Conservation (phyloP, 495 filamentous ascomycete genomes). For the Penicillium pancosmium region DNA sequence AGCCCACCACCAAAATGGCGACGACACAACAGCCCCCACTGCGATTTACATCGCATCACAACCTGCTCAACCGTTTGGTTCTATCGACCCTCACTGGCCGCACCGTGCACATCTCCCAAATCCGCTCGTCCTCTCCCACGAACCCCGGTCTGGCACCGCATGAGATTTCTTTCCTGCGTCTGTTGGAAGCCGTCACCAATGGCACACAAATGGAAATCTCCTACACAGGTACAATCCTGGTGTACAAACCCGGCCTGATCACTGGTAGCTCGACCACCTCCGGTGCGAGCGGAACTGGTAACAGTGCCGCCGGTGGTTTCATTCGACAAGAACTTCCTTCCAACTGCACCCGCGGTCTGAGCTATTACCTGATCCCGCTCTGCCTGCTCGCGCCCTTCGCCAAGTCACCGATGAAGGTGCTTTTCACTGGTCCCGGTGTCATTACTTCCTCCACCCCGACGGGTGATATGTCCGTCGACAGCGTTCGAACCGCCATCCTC, state of each 20-base stretch:
- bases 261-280: constrained; percentile 62
- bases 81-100: constrained; percentile 90
- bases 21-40: constrained; percentile 54
- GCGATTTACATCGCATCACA: constrained; percentile 78
- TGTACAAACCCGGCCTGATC: constrained; percentile 90
- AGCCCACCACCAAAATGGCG: constrained; percentile 39
- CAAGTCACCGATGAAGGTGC: constrained; percentile 82
- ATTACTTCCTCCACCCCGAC: constrained; percentile 80
- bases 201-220: constrained; percentile 92
- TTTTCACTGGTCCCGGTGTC: constrained; percentile 89
- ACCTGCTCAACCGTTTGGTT: constrained; percentile 80
- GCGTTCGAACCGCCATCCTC: constrained; percentile 87
- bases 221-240: constrained; percentile 88
- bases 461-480: constrained; percentile 89
- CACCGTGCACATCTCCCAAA: constrained; percentile 87
- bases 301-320: constrained; percentile 68
- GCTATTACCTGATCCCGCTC: constrained; percentile 89
- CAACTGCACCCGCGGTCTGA: constrained; percentile 74
- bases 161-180: constrained; percentile 93
- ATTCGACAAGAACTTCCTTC: constrained; percentile 77
- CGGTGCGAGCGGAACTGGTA: constrained; percentile 42
- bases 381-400: constrained; percentile 92
- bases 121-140: constrained; percentile 80
- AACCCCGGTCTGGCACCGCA: constrained; percentile 86
- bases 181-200: constrained; percentile 94